A percentile compares a stretch with the other conserved stretches of the same genome.
Evolutionary conservation across 169 alveolate genomes (phyloP).

Genomic region (Cryptosporidium parvum): DNA sequence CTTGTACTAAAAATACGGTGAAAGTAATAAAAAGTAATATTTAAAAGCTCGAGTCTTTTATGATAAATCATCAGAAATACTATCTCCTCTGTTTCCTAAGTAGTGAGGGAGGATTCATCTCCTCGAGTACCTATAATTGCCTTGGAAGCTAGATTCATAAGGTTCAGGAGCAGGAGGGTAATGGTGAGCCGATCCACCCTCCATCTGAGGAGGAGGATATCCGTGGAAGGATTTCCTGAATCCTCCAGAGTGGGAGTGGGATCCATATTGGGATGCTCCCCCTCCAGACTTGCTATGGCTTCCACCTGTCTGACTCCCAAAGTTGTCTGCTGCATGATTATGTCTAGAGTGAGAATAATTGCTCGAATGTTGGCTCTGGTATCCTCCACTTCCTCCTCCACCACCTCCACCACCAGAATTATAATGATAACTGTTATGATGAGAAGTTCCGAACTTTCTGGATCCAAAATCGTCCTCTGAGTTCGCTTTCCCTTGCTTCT

Average conservation of each 20-base stretch:
- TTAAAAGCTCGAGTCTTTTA: background rate
- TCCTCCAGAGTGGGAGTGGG: constrained; percentile 20
- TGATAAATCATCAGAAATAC: background rate
- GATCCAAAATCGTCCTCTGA: constrained; percentile 4
- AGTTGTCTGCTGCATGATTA: background rate
- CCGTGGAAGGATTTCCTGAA: constrained; percentile 28
- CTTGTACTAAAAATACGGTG: background rate
- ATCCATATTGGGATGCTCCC: background rate
- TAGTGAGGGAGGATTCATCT: background rate
- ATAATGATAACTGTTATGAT: background rate
- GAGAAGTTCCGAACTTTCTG: background rate
- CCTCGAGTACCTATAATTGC: constrained; percentile 8
- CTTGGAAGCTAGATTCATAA: constrained; percentile 10
- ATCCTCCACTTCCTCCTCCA: background rate
- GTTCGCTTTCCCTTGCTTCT: constrained; percentile 35
- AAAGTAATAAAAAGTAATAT: constrained; percentile 12
- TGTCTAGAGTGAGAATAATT: background rate
- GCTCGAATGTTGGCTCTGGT: background rate
- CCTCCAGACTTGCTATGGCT: constrained; percentile 1
- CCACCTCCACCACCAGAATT: background rate
- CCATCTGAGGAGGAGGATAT: constrained; percentile 21
- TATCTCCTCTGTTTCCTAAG: background rate
- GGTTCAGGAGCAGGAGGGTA: constrained; percentile 8
- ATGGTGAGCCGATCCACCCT: background rate
- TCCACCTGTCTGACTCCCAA: background rate